phyloP scores from a whole-genome alignment of 805 yeast species.

The Ogataea minuta region DNA sequence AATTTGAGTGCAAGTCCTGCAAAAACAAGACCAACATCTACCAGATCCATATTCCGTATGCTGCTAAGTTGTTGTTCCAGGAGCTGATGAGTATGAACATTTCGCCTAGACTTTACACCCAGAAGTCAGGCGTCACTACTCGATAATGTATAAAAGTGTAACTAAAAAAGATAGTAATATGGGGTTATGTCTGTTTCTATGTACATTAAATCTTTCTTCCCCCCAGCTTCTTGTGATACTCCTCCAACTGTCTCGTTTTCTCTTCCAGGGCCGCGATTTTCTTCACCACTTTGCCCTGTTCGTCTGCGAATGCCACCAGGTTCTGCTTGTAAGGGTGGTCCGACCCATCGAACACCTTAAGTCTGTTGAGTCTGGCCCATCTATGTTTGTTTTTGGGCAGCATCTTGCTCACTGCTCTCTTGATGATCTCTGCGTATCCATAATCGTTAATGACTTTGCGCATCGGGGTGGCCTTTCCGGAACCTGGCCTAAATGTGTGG shows the following conservation, averaged over 20 bases:
- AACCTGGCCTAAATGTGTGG: constrained; percentile 89
- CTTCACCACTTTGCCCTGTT: constrained; percentile 51
- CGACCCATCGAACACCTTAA: constrained; percentile 84
- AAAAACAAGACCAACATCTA: constrained; percentile 97
- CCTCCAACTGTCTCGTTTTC: constrained; percentile 26
- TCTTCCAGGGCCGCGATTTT: constrained; percentile 40
- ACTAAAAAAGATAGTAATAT: constrained; percentile 1
- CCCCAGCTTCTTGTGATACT: constrained; percentile 29
- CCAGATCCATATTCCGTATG: constrained; percentile 97
- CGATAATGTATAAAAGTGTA: constrained; percentile 19
- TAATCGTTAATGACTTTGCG: constrained; percentile 67
- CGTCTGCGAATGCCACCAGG: constrained; percentile 81
- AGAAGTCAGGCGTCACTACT: constrained; percentile 39
- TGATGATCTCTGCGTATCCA: constrained; percentile 85
- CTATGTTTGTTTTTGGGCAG: constrained; percentile 88
- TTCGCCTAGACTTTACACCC: constrained; percentile 96
- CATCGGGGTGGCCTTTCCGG: constrained; percentile 81
- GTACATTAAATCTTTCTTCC: constrained; percentile 21
- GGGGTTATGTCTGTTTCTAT: constrained; percentile 4
- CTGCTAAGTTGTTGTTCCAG: constrained; percentile 96
- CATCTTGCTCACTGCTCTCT: constrained; percentile 93
- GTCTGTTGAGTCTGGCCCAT: constrained; percentile 72
- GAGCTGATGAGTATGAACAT: constrained; percentile 99
- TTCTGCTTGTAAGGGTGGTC: constrained; percentile 85
- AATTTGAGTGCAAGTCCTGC: constrained; percentile 97